Conservation (phyloP, 192 early-diverging fungal species). For the Chytriomyces confervae region DNA sequence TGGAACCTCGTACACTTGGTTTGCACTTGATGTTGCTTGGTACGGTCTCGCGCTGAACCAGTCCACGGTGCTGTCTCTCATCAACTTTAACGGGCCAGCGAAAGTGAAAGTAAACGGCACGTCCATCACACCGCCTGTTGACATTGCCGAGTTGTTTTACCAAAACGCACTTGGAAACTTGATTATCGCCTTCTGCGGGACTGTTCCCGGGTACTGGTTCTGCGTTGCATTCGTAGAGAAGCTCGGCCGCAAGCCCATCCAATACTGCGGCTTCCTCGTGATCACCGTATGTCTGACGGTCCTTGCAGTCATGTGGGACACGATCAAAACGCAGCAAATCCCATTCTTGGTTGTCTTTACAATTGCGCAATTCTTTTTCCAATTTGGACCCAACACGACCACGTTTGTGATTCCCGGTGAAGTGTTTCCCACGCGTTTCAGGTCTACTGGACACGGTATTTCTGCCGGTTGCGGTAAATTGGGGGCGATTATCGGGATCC, state of each 20-base stretch:
- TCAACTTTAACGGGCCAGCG: constrained; percentile 41
- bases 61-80: constrained; percentile 23
- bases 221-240: constrained; percentile 88
- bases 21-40: constrained; percentile 56
- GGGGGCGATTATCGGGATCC: constrained; percentile 70
- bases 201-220: constrained; percentile 95
- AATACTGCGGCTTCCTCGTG: constrained; percentile 85
- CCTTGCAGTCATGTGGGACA: constrained; percentile 46
- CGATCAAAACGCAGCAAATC: constrained; percentile 23
- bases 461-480: constrained; percentile 79
- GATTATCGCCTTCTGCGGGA: constrained; percentile 73
- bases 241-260: constrained; percentile 89
- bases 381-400: constrained; percentile 95
- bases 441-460: constrained; percentile 80
- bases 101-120: constrained; percentile 25
- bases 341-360: constrained; percentile 55
- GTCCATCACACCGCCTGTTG: constrained; percentile 53
- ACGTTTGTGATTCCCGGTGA: constrained; percentile 80
- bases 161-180: constrained; percentile 80
- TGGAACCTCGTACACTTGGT: constrained; percentile 53
- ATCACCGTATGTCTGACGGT: constrained; percentile 75
- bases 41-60: constrained; percentile 52
- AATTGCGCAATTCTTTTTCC: constrained; percentile 72
- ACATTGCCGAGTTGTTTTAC: constrained; percentile 43
- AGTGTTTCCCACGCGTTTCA: constrained; percentile 76